These are phyloP conservation scores for Stenogyne calaminthoides DNA, from an alignment of 305 asterid genomes.

Conservation along the genomic window DNA sequence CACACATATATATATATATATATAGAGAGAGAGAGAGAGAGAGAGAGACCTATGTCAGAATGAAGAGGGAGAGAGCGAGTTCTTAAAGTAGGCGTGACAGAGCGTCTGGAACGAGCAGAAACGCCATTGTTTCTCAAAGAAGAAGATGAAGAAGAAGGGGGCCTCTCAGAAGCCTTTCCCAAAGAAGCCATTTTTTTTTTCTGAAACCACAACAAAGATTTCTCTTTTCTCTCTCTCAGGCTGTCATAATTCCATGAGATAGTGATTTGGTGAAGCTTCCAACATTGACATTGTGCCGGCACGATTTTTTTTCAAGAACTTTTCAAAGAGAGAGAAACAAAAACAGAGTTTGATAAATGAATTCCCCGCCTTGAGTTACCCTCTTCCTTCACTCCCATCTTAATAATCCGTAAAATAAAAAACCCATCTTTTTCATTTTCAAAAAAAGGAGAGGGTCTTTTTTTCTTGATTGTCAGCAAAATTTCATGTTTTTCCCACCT, in stretches of 20 bases:
- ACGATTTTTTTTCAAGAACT: slow-evolving; percentile 39
- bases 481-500: not conserved
- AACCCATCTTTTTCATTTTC: not conserved
- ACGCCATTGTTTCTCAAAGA: slow-evolving; percentile 39
- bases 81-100: slow-evolving; percentile 81
- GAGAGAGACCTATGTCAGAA: slow-evolving; percentile 60
- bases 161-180: slow-evolving; percentile 36
- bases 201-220: slow-evolving; percentile 18
- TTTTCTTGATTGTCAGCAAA: not conserved
- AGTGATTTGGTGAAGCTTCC: slow-evolving; percentile 27
- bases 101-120: slow-evolving; percentile 57
- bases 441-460: slow-evolving; percentile 1
- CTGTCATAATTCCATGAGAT: too few relatives aligned
- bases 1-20: not conserved
- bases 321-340: slow-evolving; percentile 15
- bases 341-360: not conserved
- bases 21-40: slow-evolving; percentile 25
- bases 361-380: slow-evolving; percentile 33
- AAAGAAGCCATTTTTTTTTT: slow-evolving; percentile 42
- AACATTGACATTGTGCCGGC: slow-evolving; percentile 57
- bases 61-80: slow-evolving; percentile 48
- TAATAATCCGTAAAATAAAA: slow-evolving; percentile 19
- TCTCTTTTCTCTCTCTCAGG: too few relatives aligned
- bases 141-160: slow-evolving; percentile 30
- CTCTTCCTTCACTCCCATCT: slow-evolving; percentile 2